A percentile compares a stretch with the other conserved stretches of the same genome.
Conservation (phyloP, 1,139 yeast genomes). For the Pichia sp. region DNA sequence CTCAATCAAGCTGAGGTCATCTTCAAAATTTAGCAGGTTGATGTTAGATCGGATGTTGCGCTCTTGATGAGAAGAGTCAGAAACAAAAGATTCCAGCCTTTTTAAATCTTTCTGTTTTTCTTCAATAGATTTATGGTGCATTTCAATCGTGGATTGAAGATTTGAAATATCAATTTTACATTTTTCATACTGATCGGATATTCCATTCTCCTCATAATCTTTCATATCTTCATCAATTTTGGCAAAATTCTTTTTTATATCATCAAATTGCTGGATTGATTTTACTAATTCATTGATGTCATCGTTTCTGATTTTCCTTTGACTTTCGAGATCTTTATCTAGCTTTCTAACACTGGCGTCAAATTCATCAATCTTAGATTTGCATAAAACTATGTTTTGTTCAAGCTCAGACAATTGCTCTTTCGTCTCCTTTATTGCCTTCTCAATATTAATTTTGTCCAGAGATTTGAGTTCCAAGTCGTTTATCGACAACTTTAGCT, state of each 20-base stretch:
- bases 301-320: constrained; percentile 20
- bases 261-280: constrained; percentile 17
- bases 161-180: constrained; percentile 1
- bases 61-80: constrained; percentile 49
- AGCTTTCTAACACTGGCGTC: constrained; percentile 14
- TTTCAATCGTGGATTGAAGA: constrained; percentile 6
- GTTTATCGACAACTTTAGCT: constrained; percentile 51
- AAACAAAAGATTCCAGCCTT: constrained; percentile 34
- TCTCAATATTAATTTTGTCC: constrained; percentile 38
- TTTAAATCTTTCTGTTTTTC: constrained; percentile 21
- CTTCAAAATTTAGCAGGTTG: constrained; percentile 42
- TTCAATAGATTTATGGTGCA: constrained; percentile 18
- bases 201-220: constrained; percentile 17
- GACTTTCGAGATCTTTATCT: constrained; percentile 18
- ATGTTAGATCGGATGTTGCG: constrained; percentile 53
- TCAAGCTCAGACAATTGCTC: constrained; percentile 29
- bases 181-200: constrained; percentile 7
- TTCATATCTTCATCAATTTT: constrained; percentile 21
- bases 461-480: constrained; percentile 49
- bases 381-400: constrained; percentile 17
- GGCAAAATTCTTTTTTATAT: constrained; percentile 15
- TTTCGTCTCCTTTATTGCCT: constrained; percentile 33
- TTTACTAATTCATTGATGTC: constrained; percentile 12
- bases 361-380: constrained; percentile 5
- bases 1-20: constrained; percentile 35